Conservation (phyloP, 2,329 filamentous ascomycete genomes). For the Ceratocystis variospora region DNA sequence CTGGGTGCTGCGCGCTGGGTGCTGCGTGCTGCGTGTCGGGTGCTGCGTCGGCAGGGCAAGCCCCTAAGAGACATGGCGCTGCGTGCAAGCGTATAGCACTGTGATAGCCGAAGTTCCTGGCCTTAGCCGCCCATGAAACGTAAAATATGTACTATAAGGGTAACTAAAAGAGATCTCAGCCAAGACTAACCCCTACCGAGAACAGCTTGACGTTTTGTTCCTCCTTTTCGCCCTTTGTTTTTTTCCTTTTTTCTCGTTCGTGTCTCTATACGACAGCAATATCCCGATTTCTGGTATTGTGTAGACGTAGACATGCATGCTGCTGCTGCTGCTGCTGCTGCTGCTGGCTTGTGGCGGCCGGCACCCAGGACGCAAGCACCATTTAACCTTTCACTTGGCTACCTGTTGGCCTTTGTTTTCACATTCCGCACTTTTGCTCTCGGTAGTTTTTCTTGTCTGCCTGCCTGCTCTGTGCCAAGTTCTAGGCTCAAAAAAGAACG, state of each 20-base stretch:
- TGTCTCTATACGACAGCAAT: not conserved
- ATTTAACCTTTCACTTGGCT: not conserved
- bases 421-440: not conserved
- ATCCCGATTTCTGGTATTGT: no score
- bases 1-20: not conserved
- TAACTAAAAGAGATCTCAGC: not conserved
- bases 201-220: not conserved
- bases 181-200: not conserved
- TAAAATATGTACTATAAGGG: constrained; percentile 5
- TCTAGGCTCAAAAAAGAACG: not conserved
- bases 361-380: no score
- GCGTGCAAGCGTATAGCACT: no score
- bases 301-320: no score
- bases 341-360: no score
- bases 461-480: not conserved
- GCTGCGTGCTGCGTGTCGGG: no score
- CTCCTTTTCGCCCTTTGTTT: not conserved
- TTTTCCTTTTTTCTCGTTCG: not conserved
- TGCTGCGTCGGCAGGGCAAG: no score
- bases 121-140: no score
- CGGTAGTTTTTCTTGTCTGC: not conserved
- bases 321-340: no score
- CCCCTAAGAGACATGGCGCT: not conserved
- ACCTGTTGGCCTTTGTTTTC: not conserved
- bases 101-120: no score